Evolutionary conservation across 495 filamentous ascomycete species (phyloP), one percentile per base, ranked within the genome.

Genomic region (Terfezia boudieri): DNA sequence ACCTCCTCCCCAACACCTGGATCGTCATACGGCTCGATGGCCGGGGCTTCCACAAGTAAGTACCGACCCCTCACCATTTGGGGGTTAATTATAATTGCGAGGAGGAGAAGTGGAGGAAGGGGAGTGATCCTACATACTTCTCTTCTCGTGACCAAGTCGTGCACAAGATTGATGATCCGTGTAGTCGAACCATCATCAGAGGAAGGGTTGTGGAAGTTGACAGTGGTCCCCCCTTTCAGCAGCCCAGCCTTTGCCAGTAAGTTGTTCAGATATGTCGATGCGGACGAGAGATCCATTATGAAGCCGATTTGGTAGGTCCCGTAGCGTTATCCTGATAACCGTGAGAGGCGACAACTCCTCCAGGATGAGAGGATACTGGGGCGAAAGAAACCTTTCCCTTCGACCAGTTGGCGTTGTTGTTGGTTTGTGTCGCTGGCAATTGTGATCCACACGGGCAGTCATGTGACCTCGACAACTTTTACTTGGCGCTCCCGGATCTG

Each of bases 21-120:
- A 80, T 95, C 46, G 83, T 96, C 9, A 78, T 98, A 53, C 79
- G 90, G 50, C 79, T 96, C 55, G 90, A 98, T 65, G 90, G 90
- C 5, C 76, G 87, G 56, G 84, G 84, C 35, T 95, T 96, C 64
- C 86, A 86, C 60, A 90, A 87, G 84, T 88, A 70, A 60, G 72
- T 22, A 20, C 11, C n/a, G 5, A 5, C 14, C n/a, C 59, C 4
- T 35, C 37, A 55, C 46, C 7, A 12, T 49, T 95, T 94, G 65
- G 74, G 77, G 2, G 89, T 95, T 59, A 98, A 98, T 64, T 98
- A 98, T 70, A 96, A 96, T 68, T 86, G 94, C 60, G 90, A 96
- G 66, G 76, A 77, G 0, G 86, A 92, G 50, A 86, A 90, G 4
- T 94, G 79, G 66, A 90, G 81, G 68, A 98, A 95, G 66, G 90